Evolutionary conservation across 495 filamentous ascomycete genomes (phyloP), one percentile per base, ranked within the genome.

Genomic region (Parmelia sp.): DNA sequence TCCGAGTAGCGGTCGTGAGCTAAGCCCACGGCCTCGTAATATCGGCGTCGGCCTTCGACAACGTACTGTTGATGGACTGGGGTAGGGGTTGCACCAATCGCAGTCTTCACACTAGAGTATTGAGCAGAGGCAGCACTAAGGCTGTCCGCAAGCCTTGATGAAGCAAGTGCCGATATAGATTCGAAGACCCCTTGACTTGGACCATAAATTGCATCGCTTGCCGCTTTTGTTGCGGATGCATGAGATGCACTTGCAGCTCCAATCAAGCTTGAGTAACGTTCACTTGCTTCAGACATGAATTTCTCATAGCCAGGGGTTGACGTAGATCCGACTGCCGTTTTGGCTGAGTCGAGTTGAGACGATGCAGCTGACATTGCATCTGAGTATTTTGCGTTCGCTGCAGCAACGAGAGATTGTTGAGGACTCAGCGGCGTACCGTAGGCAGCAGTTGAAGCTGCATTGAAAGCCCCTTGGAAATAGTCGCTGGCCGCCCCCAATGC

Each of bases 1-100:
- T 86, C 84, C 14, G 87, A 84, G 68, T 91, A 92, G 25, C 84
- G 83, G 51, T 86, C 89, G 70, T 94, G 88, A 4, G 90, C 90
- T 27, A 90, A 67, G 21, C 90, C 90, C 60, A 92, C 67, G 14
- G 84, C 88, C 62, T 90, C 86, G 67, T 91, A 91, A 72, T 92
- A 94, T 66, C 86, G 87, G 60, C 84, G 78, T 65, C 83, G 85
- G 35, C 87, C 86, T 62, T 85, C 82, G 25, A 84, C 77, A 12
- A 88, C 67, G 61, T 81, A 81, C 44, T 78, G 78, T 66, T 86
- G 82, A 66, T 78, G 77, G 21, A 78, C 76, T 51, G 78, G 72
- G 17, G 82, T 83, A 8, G 83, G 80, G 7, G 86, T 83, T 8
- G 82, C 78, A 11, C 83, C 78, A 31, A 86, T 73, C 44, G 82